Conservation (phyloP, 1,284 basidiomycete species). For the Crocinoboletus sp. region DNA sequence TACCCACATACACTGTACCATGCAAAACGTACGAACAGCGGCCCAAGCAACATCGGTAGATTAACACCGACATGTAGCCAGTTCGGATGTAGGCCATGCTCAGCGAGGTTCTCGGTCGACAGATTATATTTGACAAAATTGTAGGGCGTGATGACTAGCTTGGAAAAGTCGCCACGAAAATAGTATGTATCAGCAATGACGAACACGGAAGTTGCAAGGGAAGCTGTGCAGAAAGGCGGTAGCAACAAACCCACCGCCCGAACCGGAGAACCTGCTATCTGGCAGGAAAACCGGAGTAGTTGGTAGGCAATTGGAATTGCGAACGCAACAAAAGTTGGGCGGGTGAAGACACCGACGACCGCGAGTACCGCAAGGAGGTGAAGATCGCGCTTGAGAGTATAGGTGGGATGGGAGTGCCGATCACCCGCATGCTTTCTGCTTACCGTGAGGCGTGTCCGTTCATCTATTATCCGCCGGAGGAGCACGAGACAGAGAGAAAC, state of each 20-base stretch:
- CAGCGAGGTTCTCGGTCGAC: slow-evolving; percentile 34
- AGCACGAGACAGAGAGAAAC: slow-evolving; percentile 30
- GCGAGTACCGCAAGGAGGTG: slow-evolving; percentile 24
- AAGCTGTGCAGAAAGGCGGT: slow-evolving; percentile 20
- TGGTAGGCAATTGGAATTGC: slow-evolving; percentile 30
- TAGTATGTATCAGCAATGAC: slow-evolving; percentile 31
- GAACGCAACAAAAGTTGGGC: slow-evolving; percentile 37
- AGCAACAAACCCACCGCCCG: slow-evolving; percentile 11
- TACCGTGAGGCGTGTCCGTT: background rate
- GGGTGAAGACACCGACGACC: slow-evolving; percentile 33
- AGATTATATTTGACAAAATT: slow-evolving; percentile 40
- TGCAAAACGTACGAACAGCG: slow-evolving; percentile 26
- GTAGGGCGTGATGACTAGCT: slow-evolving; percentile 33
- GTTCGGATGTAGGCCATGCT: slow-evolving; percentile 39
- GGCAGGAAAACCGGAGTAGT: slow-evolving; percentile 16
- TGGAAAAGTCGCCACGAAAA: slow-evolving; percentile 25
- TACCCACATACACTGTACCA: slow-evolving; percentile 8
- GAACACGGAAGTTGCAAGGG: slow-evolving; percentile 15
- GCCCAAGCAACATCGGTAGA: slow-evolving; percentile 38
- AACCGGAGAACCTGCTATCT: slow-evolving; percentile 11
- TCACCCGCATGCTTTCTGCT: background rate
- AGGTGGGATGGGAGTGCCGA: background rate
- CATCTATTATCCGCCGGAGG: slow-evolving; percentile 15
- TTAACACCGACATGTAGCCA: slow-evolving; percentile 40
- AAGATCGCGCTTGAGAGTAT: slow-evolving; percentile 13